Conservation (phyloP, 306 rosid genomes). For the Lablab purpureus region DNA sequence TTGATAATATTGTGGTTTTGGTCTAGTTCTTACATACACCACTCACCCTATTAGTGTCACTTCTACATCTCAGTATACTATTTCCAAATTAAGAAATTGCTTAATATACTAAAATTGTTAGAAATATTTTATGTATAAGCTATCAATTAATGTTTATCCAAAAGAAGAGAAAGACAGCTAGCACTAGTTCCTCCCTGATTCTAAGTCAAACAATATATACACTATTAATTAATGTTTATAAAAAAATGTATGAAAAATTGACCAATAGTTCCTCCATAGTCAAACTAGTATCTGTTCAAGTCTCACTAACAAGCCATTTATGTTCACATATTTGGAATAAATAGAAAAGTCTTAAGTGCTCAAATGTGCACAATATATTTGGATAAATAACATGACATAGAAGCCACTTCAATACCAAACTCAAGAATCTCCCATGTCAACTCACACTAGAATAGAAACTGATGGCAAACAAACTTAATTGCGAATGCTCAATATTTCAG, state of each 20-base stretch:
- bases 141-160: no score
- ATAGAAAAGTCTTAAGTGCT: not conserved
- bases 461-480: not conserved
- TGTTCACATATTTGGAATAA: slow-evolving; percentile 8
- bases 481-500: not conserved
- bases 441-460: not conserved
- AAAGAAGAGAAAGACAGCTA: no score
- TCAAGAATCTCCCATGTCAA: not conserved
- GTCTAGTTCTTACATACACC: no score
- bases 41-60: no score
- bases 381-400: not conserved
- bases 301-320: slow-evolving; percentile 7
- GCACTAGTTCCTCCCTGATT: not conserved
- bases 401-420: slow-evolving; percentile 7
- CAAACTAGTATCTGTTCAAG: slow-evolving; percentile 2
- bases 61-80: no score
- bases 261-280: not conserved
- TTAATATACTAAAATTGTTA: no score
- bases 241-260: not conserved
- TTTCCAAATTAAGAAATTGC: no score
- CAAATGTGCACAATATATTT: not conserved
- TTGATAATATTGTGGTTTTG: no score
- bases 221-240: no score
- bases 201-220: not conserved
- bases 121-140: no score